Conservation (phyloP, 108 stramenopile species). For the Cylindrotheca fusiformis region DNA sequence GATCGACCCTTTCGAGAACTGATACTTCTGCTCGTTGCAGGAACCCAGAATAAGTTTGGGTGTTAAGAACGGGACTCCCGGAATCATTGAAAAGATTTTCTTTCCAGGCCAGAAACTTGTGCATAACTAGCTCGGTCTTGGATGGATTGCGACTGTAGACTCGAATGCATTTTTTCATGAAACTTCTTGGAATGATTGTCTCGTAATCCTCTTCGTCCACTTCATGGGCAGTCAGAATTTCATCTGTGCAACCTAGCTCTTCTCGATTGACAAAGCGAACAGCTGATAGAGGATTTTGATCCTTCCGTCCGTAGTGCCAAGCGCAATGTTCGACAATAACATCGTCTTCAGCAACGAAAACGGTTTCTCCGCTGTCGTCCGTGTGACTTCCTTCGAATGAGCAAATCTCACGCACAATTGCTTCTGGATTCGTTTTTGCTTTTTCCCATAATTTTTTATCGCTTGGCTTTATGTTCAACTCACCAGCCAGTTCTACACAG, state of each 20-base stretch:
- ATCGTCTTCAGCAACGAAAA: slow-evolving; percentile 37
- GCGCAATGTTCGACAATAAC: slow-evolving; percentile 60
- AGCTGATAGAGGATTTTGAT: slow-evolving; percentile 56
- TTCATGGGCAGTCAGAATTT: slow-evolving; percentile 47
- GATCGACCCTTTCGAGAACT: background rate
- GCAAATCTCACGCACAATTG: slow-evolving; percentile 31
- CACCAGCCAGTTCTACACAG: slow-evolving; percentile 13
- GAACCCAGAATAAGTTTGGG: too few species aligned
- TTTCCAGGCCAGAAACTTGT: slow-evolving; percentile 43
- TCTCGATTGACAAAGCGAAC: slow-evolving; percentile 65
- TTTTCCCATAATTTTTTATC: slow-evolving; percentile 16
- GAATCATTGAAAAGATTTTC: slow-evolving; percentile 4
- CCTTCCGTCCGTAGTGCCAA: slow-evolving; percentile 71
- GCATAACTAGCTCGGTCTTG: slow-evolving; percentile 36
- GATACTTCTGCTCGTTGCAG: background rate
- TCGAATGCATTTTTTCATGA: slow-evolving; percentile 39
- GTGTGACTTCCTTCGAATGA: slow-evolving; percentile 14
- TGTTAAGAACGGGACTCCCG: background rate
- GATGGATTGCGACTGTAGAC: slow-evolving; percentile 42
- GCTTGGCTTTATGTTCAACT: slow-evolving; percentile 5
- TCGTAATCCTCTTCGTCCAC: slow-evolving; percentile 24
- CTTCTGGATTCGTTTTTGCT: background rate
- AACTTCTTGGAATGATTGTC: slow-evolving; percentile 26
- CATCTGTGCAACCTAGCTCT: slow-evolving; percentile 32
- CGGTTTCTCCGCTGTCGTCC: slow-evolving; percentile 8